A percentile compares a stretch with the other conserved stretches of the same genome.
Conservation (phyloP, 176 grass and related monocot genomes). For the Oryza meyeriana region DNA sequence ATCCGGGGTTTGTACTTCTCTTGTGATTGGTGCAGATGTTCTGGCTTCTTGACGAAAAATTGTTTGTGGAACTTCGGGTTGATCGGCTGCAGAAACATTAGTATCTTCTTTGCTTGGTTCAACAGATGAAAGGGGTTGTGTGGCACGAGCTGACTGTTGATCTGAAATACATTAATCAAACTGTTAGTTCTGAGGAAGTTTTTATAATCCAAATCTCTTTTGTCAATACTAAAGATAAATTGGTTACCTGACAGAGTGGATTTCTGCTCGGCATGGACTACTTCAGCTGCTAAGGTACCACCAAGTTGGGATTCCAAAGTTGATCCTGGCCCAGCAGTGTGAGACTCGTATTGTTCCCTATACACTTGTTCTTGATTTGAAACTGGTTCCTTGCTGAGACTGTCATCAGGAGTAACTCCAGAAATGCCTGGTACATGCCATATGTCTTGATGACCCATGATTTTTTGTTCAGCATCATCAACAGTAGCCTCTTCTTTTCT, state of each 20-base stretch:
- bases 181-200: background rate
- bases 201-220: background rate
- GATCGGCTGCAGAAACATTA: background rate
- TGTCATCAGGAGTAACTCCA: background rate
- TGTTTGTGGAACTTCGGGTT: background rate
- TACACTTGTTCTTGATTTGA: background rate
- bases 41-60: conserved; percentile 15
- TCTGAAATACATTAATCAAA: background rate
- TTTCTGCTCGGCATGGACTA: background rate
- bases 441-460: background rate
- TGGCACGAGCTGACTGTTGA: background rate
- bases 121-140: background rate
- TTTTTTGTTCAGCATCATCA: background rate
- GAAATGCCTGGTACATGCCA: background rate
- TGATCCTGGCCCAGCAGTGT: background rate
- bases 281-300: background rate
- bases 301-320: background rate
- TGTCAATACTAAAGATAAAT: background rate
- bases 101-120: background rate
- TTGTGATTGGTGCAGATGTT: conserved; percentile 8
- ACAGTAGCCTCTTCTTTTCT: background rate
- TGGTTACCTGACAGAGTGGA: background rate
- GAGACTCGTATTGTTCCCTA: background rate
- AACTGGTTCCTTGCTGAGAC: background rate
- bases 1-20: background rate